phyloP scores from a whole-genome alignment of 2,329 filamentous ascomycete genomes.

The Allantophomopsis cytisporea region DNA sequence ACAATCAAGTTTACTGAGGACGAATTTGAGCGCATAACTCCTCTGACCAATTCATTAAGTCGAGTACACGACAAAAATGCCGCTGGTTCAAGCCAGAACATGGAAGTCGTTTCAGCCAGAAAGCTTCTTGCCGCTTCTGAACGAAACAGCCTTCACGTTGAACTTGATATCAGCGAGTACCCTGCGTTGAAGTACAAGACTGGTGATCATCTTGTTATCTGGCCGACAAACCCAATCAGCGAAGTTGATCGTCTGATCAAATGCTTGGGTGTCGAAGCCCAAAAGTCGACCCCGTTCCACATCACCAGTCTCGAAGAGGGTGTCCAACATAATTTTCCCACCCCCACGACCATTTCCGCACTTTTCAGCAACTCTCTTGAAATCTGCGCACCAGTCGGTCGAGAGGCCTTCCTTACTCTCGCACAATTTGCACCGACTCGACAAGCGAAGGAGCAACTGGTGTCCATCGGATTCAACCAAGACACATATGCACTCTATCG shows the following conservation, averaged over 20 bases:
- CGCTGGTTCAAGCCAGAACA: slow-evolving; percentile 5
- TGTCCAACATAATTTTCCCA: slow-evolving; percentile 5
- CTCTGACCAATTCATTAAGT: slow-evolving; percentile 1
- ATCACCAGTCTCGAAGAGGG: slow-evolving; percentile 4
- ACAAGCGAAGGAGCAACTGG: slow-evolving; percentile 11
- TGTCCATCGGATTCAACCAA: slow-evolving; percentile 3
- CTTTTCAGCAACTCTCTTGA: slow-evolving; percentile 31
- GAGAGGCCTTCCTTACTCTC: slow-evolving; percentile 22
- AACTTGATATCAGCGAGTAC: slow-evolving; percentile 6
- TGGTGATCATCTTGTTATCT: slow-evolving; percentile 12
- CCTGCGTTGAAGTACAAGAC: slow-evolving; percentile 12
- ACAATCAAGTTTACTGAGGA: slow-evolving; percentile 5
- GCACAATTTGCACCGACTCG: slow-evolving; percentile 23
- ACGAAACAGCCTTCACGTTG: slow-evolving; percentile 11
- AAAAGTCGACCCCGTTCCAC: slow-evolving; percentile 2
- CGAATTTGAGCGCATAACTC: neutral
- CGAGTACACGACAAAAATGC: slow-evolving; percentile 5
- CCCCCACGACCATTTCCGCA: slow-evolving; percentile 14
- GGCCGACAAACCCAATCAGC: slow-evolving; percentile 9
- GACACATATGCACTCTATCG: slow-evolving; percentile 4
- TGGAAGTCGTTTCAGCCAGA: slow-evolving; percentile 3
- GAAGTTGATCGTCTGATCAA: slow-evolving; percentile 7
- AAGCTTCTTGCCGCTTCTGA: slow-evolving; percentile 6
- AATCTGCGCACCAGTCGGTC: slow-evolving; percentile 25
- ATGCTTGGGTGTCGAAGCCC: slow-evolving; percentile 3